These are phyloP conservation scores for Schwanniomyces sp. DNA, from an alignment of 805 yeast genomes.

Conservation along the genomic window DNA sequence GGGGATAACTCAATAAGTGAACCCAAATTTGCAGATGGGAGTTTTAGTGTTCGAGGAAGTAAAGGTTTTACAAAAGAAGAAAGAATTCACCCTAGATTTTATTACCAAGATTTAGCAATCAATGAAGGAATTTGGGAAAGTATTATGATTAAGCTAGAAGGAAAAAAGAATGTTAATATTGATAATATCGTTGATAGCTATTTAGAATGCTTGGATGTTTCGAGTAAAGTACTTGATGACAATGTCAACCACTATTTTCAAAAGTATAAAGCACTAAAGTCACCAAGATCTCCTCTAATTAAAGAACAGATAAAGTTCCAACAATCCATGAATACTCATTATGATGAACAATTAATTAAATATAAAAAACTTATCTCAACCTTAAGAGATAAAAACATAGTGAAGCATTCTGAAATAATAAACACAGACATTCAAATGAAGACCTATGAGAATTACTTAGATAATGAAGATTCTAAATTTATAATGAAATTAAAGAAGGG, in stretches of 20 bases:
- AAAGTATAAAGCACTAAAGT: conserved; percentile 14
- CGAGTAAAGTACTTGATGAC: conserved; percentile 7
- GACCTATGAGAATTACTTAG: conserved; percentile 4
- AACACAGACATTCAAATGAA: conserved; percentile 8
- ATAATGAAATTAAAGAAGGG: conserved; percentile 13
- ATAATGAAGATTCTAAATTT: conserved; percentile 6
- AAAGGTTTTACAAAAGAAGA: conserved; percentile 27
- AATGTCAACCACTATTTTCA: conserved; percentile 10
- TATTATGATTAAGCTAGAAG: conserved; percentile 13
- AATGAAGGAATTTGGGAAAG: conserved; percentile 39
- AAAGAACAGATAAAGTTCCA: conserved; percentile 14
- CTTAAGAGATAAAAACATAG: conserved; percentile 19
- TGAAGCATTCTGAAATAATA: conserved; percentile 36
- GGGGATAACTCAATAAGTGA: conserved; percentile 4
- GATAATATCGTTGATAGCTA: conserved; percentile 6
- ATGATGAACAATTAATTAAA: conserved; percentile 9
- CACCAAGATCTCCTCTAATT: conserved; percentile 7
- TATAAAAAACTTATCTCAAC: conserved; percentile 11
- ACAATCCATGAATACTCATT: conserved; percentile 12
- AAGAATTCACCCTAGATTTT: conserved; percentile 24
- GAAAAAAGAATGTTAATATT: conserved; percentile 3
- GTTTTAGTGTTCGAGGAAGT: conserved; percentile 26
- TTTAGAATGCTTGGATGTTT: conserved; percentile 8
- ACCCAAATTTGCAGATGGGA: conserved; percentile 24
- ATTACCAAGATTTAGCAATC: conserved; percentile 24